Evolutionary conservation across 441 rosid genomes (phyloP).

Genomic region (Gossypium trilobum): DNA sequence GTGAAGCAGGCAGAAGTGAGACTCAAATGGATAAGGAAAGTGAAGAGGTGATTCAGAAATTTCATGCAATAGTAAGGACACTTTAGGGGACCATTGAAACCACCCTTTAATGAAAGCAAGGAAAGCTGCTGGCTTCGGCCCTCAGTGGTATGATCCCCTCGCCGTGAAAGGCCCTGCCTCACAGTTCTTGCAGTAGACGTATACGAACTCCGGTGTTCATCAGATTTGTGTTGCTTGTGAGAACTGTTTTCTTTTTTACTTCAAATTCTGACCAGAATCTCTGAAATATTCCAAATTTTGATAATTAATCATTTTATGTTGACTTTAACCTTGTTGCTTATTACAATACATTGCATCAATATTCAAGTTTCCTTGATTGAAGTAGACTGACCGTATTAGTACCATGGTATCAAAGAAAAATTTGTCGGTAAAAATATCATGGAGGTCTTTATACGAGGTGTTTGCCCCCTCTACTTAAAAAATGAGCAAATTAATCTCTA

Average conservation of each 20-base stretch:
- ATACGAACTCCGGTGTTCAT: neutral
- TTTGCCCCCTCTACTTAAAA: too few relatives aligned
- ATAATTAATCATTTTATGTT: neutral
- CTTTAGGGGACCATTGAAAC: conserved; percentile 87
- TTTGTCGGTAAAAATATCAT: too few relatives aligned
- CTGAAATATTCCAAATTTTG: neutral
- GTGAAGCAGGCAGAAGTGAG: conserved; percentile 17
- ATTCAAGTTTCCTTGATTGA: too few relatives aligned
- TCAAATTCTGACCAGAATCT: neutral
- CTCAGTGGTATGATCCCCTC: conserved; percentile 81
- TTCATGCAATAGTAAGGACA: conserved; percentile 58
- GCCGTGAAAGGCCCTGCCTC: conserved; percentile 38
- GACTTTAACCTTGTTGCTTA: neutral
- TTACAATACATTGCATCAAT: too few relatives aligned
- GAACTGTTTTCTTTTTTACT: neutral
- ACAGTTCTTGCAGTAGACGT: neutral
- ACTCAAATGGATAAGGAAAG: conserved; percentile 18
- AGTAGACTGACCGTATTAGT: too few relatives aligned
- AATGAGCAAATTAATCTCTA: too few relatives aligned
- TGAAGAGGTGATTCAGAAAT: conserved; percentile 48
- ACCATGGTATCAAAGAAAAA: too few relatives aligned
- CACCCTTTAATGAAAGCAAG: conserved; percentile 70
- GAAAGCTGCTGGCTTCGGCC: conserved; percentile 83
- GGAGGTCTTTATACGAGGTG: too few relatives aligned
- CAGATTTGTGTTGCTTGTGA: neutral